These are phyloP conservation scores for Metschnikowia gelsemii DNA, from an alignment of 805 yeast species.

Conservation along the genomic window DNA sequence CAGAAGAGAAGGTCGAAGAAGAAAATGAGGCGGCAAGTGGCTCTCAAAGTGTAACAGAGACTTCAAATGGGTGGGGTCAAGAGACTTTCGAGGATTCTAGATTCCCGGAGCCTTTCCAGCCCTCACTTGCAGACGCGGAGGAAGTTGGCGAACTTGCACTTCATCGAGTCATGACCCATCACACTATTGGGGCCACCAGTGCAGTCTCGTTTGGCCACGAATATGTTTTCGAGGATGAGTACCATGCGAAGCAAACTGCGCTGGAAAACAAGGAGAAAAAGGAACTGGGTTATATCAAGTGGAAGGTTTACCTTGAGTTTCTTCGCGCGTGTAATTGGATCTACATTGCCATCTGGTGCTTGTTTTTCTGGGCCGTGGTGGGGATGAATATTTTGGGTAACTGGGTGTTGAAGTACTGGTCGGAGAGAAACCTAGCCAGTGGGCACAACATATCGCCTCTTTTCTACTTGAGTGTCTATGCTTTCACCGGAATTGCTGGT, in stretches of 20 bases:
- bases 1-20: constrained; percentile 10
- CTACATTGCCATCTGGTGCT: constrained; percentile 22
- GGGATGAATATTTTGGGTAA: constrained; percentile 27
- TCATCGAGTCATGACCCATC: constrained; percentile 18
- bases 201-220: constrained; percentile 35
- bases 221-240: constrained; percentile 31
- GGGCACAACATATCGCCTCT: constrained; percentile 28
- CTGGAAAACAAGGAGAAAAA: constrained; percentile 17
- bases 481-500: constrained; percentile 29
- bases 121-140: constrained; percentile 24
- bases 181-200: constrained; percentile 28
- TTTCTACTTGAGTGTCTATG: constrained; percentile 28
- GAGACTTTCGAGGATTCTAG: constrained; percentile 8
- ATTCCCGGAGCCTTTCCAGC: constrained; percentile 12
- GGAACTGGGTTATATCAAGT: constrained; percentile 31
- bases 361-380: constrained; percentile 25
- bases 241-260: constrained; percentile 18
- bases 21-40: constrained; percentile 4
- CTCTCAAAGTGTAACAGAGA: too few relatives aligned
- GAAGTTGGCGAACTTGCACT: constrained; percentile 18
- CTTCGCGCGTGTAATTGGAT: constrained; percentile 34
- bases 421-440: constrained; percentile 29
- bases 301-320: constrained; percentile 29
- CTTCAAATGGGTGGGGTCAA: constrained; percentile 11
- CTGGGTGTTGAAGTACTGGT: constrained; percentile 37